phyloP scores from a whole-genome alignment of 225 moss, liverwort and hornwort genomes.

The Physcomitrium patens region DNA sequence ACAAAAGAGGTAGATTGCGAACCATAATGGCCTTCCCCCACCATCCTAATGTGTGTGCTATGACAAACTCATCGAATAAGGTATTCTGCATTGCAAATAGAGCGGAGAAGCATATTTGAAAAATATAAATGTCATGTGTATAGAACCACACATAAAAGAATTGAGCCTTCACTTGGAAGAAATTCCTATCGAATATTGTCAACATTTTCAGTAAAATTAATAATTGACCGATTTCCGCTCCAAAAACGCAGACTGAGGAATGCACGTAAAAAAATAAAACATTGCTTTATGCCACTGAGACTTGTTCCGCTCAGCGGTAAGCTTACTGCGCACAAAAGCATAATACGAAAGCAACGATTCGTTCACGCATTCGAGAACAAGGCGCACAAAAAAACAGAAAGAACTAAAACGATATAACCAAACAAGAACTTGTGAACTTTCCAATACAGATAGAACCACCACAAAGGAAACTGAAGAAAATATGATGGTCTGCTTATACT shows the following conservation, averaged over 20 bases:
- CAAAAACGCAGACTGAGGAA: not conserved
- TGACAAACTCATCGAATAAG: conserved; percentile 94
- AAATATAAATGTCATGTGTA: not conserved
- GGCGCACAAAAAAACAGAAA: not conserved
- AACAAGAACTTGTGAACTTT: conserved; percentile 3
- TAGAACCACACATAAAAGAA: not conserved
- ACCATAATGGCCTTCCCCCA: conserved; percentile 98
- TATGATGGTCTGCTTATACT: conserved; percentile 29
- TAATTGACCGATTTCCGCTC: not conserved
- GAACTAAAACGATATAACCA: not conserved
- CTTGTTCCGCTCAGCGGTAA: not conserved
- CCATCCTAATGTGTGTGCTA: conserved; percentile 97
- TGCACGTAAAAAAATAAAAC: not conserved
- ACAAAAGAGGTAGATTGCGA: conserved; percentile 67
- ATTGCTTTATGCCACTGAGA: not conserved
- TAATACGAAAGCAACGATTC: not conserved
- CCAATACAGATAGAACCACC: not conserved
- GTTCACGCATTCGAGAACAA: conserved; percentile 3
- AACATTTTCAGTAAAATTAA: not conserved
- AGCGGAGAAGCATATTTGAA: not conserved
- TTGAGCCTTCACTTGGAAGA: not conserved
- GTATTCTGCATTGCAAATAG: conserved; percentile 62
- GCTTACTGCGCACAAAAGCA: not conserved
- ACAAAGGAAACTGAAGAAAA: conserved; percentile 21
- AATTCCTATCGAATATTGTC: not conserved